phyloP scores from a whole-genome alignment of 768 basidiomycete genomes.

The Boletus tylopilopsis region DNA sequence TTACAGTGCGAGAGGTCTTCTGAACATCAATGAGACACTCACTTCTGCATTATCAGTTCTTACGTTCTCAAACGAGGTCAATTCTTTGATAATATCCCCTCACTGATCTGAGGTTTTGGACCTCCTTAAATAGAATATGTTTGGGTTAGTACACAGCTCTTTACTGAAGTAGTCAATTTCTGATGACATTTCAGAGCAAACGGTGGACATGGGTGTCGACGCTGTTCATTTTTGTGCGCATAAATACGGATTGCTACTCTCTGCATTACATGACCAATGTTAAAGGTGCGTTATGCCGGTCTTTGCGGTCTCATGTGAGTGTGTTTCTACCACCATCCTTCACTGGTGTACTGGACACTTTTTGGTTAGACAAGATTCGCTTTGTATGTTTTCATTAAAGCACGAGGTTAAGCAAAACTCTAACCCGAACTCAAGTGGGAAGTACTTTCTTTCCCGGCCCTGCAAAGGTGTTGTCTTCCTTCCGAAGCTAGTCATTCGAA shows the following conservation, averaged over 20 bases:
- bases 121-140: conserved; percentile 8
- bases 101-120: not conserved
- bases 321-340: too few relatives aligned
- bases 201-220: conserved; percentile 9
- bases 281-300: conserved; percentile 8
- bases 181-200: conserved; percentile 1
- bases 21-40: too few relatives aligned
- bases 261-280: not conserved
- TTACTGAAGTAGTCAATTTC: not conserved
- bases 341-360: too few relatives aligned
- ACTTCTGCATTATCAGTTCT: too few relatives aligned
- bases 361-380: not conserved
- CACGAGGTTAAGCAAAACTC: not conserved
- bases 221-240: conserved; percentile 5
- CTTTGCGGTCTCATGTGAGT: conserved; percentile 1
- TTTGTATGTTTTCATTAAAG: not conserved
- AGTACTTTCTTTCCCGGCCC: not conserved
- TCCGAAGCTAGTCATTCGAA: not conserved
- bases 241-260: too few relatives aligned
- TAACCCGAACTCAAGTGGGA: not conserved
- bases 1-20: too few relatives aligned
- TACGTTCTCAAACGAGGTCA: too few relatives aligned
- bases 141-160: not conserved
- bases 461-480: not conserved
- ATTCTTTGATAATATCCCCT: not conserved